These are phyloP conservation scores for Metschnikowia aberdeeniae DNA, from an alignment of 805 yeast species.

Conservation along the genomic window DNA sequence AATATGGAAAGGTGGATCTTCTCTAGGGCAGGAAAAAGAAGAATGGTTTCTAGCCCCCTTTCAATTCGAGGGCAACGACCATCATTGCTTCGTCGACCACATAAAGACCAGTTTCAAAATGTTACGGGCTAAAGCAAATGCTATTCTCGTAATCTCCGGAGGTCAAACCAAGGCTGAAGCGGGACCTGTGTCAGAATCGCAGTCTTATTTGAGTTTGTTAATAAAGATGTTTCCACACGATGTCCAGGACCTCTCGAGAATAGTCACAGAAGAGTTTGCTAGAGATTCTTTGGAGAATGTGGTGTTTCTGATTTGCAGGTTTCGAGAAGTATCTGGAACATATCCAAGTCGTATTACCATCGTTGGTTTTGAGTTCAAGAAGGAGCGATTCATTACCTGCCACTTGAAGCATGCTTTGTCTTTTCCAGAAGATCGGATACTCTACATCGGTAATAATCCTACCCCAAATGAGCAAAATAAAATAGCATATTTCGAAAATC, in stretches of 20 bases:
- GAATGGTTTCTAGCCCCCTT: slow-evolving; percentile 71
- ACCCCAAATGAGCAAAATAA: slow-evolving; percentile 31
- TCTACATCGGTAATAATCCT: slow-evolving; percentile 60
- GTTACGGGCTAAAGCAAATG: slow-evolving; percentile 25
- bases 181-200: slow-evolving; percentile 58
- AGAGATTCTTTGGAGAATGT: slow-evolving; percentile 79
- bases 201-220: slow-evolving; percentile 50
- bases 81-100: slow-evolving; percentile 61
- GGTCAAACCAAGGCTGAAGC: slow-evolving; percentile 63
- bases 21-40: slow-evolving; percentile 41
- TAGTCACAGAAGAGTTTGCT: slow-evolving; percentile 65
- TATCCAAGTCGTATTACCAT: slow-evolving; percentile 55
- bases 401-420: slow-evolving; percentile 51
- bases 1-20: slow-evolving; percentile 45
- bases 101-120: slow-evolving; percentile 42
- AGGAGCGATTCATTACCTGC: slow-evolving; percentile 49
- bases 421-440: slow-evolving; percentile 32
- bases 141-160: slow-evolving; percentile 53
- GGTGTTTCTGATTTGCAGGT: slow-evolving; percentile 54
- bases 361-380: slow-evolving; percentile 74
- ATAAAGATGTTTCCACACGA: slow-evolving; percentile 19
- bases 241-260: slow-evolving; percentile 15
- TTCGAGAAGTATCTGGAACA: slow-evolving; percentile 38
- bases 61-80: slow-evolving; percentile 68
- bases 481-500: slow-evolving; percentile 41